Conservation (phyloP, 306 rosid species). For the Glycine tomentella region DNA sequence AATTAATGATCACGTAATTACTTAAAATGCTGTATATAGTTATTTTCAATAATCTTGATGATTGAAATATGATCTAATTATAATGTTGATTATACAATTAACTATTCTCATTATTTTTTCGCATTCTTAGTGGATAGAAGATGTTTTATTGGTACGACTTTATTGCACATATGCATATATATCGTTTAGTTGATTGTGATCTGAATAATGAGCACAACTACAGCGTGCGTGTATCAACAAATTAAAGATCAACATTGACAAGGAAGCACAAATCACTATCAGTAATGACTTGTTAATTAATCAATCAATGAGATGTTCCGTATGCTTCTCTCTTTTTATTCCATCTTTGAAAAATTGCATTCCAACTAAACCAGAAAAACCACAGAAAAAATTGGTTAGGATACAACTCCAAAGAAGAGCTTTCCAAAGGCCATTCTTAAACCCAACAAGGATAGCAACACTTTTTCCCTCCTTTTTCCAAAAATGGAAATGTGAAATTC, state of each 20-base stretch:
- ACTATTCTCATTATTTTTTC: background rate
- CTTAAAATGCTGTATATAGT: no score
- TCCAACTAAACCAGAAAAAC: constrained; percentile 39
- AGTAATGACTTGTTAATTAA: constrained; percentile 42
- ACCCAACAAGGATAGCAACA: constrained; percentile 52
- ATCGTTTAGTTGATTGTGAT: no score
- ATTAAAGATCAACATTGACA: constrained; percentile 36
- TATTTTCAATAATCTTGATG: background rate
- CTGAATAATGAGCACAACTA: no score
- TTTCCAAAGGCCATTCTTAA: constrained; percentile 46
- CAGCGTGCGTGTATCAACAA: background rate
- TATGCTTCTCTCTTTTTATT: background rate
- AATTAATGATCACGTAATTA: no score
- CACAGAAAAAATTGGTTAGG: constrained; percentile 21
- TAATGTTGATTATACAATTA: background rate
- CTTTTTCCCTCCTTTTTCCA: constrained; percentile 59
- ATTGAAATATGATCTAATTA: background rate
- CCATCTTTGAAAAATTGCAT: background rate
- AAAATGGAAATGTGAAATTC: constrained; percentile 61
- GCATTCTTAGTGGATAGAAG: no score
- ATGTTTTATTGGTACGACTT: no score
- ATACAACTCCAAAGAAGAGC: constrained; percentile 58
- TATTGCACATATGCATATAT: no score
- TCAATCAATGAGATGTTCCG: constrained; percentile 35
- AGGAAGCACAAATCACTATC: constrained; percentile 35